Percentiles rank a stretch among this genome's conserved stretches.
These are phyloP conservation scores for Ogataea pignaliae DNA, from an alignment of 805 yeast species.

Conservation along the genomic window DNA sequence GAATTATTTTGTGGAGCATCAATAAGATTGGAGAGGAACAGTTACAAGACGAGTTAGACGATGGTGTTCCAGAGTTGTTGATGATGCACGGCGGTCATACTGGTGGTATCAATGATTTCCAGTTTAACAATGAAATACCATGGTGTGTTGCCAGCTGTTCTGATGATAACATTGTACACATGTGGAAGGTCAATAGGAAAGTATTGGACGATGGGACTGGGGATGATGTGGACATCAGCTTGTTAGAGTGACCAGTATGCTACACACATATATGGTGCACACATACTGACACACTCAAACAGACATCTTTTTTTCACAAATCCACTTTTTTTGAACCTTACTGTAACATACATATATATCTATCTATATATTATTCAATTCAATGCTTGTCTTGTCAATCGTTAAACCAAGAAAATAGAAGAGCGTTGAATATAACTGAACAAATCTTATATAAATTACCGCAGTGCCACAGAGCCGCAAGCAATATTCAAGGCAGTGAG, in stretches of 20 bases:
- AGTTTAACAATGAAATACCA: constrained; percentile 66
- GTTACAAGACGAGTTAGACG: constrained; percentile 82
- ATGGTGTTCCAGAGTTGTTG: constrained; percentile 81
- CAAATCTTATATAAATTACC: no score
- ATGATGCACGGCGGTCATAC: constrained; percentile 95
- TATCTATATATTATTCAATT: neutral
- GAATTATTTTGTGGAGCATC: constrained; percentile 80
- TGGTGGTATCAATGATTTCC: constrained; percentile 67
- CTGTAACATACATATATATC: neutral
- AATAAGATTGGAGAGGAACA: constrained; percentile 80
- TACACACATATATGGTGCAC: no score
- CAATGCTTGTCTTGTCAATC: no score
- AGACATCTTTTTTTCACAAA: neutral
- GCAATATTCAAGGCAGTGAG: no score
- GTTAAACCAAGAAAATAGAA: no score
- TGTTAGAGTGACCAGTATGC: constrained; percentile 9
- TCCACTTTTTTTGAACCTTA: neutral
- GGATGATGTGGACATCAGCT: constrained; percentile 11
- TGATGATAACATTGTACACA: constrained; percentile 56
- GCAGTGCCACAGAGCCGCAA: no score
- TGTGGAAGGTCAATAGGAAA: constrained; percentile 45
- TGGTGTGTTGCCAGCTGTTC: constrained; percentile 71
- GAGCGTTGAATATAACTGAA: no score
- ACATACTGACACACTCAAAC: no score
- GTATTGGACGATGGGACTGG: constrained; percentile 24